Evolutionary conservation across 805 yeast genomes (phyloP).

Genomic region (Debaryomyces castellii): DNA sequence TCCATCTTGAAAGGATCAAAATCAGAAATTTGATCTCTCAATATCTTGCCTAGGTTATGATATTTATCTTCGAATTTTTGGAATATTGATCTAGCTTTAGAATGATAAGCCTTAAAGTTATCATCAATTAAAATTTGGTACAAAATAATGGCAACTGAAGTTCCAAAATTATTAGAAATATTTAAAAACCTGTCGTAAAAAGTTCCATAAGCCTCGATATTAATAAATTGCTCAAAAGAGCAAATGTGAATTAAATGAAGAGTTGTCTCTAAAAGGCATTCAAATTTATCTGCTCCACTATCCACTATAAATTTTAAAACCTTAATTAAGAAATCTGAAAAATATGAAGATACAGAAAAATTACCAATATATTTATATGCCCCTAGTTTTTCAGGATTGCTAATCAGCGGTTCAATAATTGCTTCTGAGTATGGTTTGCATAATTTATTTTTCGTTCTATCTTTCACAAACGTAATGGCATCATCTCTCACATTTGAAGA

Average conservation of each 20-base stretch:
- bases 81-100: slow-evolving; percentile 60
- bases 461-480: slow-evolving; percentile 64
- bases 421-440: slow-evolving; percentile 45
- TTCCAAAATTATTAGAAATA: slow-evolving; percentile 28
- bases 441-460: slow-evolving; percentile 41
- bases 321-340: slow-evolving; percentile 52
- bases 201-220: slow-evolving; percentile 26
- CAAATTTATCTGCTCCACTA: slow-evolving; percentile 44
- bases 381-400: slow-evolving; percentile 30
- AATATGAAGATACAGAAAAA: slow-evolving; percentile 53
- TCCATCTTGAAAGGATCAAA: slow-evolving; percentile 26
- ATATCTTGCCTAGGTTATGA: slow-evolving; percentile 15
- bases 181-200: slow-evolving; percentile 30
- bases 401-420: slow-evolving; percentile 54
- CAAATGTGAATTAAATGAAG: slow-evolving; percentile 71
- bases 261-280: slow-evolving; percentile 55
- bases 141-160: slow-evolving; percentile 38
- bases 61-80: slow-evolving; percentile 26
- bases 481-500: slow-evolving; percentile 80
- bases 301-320: slow-evolving; percentile 41
- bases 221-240: slow-evolving; percentile 30
- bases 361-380: slow-evolving; percentile 46
- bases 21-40: slow-evolving; percentile 17
- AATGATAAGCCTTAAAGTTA: slow-evolving; percentile 41
- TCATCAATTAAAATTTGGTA: slow-evolving; percentile 41